Percentiles rank a stretch among this genome's conserved stretches.
These are phyloP conservation scores for Naganishia albida DNA, from an alignment of 1,284 basidiomycete species.

Conservation along the genomic window DNA sequence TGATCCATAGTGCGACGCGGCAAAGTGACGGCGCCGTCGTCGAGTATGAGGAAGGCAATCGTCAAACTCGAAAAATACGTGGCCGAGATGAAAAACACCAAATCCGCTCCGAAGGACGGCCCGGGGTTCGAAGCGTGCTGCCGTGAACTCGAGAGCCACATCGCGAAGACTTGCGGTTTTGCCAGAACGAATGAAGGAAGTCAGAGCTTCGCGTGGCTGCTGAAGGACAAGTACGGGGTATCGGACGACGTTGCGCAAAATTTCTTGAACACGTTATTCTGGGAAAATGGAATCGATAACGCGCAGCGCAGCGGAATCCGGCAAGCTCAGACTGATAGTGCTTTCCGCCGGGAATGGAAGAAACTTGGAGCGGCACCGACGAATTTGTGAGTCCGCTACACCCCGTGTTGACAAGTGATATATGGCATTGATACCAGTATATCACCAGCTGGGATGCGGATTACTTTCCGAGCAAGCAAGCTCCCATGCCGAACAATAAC, in stretches of 20 bases:
- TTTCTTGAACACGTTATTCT: constrained; percentile 19
- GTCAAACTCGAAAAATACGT: constrained; percentile 14
- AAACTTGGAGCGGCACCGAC: neutral
- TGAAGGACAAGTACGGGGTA: constrained; percentile 26
- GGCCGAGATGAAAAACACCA: neutral
- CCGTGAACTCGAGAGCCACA: constrained; percentile 1
- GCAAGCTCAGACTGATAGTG: neutral
- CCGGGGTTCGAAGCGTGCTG: constrained; percentile 19
- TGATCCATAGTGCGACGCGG: neutral
- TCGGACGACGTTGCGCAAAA: constrained; percentile 12
- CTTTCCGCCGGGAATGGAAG: neutral
- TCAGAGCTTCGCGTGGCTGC: constrained; percentile 15
- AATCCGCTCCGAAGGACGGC: constrained; percentile 6
- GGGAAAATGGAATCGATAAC: constrained; percentile 22
- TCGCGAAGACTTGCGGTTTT: constrained; percentile 7
- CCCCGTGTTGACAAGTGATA: too few species aligned
- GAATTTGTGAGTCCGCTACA: constrained; percentile 11
- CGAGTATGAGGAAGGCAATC: neutral
- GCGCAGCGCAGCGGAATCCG: constrained; percentile 7
- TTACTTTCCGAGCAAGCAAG: neutral
- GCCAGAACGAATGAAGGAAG: constrained; percentile 26
- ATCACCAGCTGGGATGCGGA: constrained; percentile 19
- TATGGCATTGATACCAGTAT: neutral
- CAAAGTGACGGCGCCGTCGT: neutral
- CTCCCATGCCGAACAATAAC: neutral